Base-by-base conservation (phyloP, 179 eudicot genomes). In the Gypsophila paniculata region DNA sequence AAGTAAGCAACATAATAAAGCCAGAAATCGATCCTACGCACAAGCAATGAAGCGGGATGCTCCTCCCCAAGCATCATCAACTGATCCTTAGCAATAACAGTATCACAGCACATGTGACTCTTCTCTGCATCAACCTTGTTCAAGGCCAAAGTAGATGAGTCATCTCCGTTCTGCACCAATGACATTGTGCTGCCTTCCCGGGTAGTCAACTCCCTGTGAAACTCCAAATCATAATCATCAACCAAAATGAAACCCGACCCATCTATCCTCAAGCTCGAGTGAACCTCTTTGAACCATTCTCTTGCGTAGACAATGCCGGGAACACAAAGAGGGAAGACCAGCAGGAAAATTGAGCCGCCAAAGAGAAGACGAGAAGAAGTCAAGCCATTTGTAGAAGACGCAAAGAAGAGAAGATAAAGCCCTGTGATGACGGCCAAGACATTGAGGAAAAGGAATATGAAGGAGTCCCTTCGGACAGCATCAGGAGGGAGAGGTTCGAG, bases 1-100 rank as follows among this genome's bases (percentile, higher is more conserved):
- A 93, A 88, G 76, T 93, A 93, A 18, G 93, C 93, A 73, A 86
- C 21, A 46, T 87, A 93, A 72, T 93, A 93, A 7, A 93, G 76
- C 98, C 98, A 93, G 73, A 93, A 93, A 76, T 93, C 97, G 21
- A 88, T 26, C 71, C 97, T 84, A 5, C 80, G 74, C 36, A 91
- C 71, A 0, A 93, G 89, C 77, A 69, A 48, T 11, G 73, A 46
- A 34, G 88, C 93, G 18, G 75, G 74, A 73, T 93, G 98, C 75
- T 93, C 98, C 76, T 93, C 91, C 19, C 93, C 93, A 23, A 93
- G 87, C 90, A 87, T 91, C 42, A 77, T 65, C 78, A 93, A 77
- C 77, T 65, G 85, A 77, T 87, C 86, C 49, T 75, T 81, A 48
- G 42, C 76, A 0, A 88, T 71, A 49, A 91, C 34, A 39, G 57